Conservation (phyloP, 768 basidiomycete genomes). For the Rhodotorula graminis region DNA sequence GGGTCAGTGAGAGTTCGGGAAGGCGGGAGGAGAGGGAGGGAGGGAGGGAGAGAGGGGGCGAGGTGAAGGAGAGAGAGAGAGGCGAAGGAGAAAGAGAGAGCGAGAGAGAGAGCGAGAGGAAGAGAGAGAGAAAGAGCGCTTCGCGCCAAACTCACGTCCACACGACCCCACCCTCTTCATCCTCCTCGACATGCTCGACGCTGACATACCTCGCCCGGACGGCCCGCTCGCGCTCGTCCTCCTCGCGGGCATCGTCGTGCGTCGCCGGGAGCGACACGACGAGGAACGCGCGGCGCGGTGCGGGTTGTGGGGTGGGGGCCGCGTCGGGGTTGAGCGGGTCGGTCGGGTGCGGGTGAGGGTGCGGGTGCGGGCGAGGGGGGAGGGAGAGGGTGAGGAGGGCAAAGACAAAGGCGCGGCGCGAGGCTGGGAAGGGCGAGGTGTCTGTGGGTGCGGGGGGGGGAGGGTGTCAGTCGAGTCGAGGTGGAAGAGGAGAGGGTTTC, state of each 20-base stretch:
- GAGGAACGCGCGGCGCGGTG: constrained; percentile 20
- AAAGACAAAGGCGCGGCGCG: constrained; percentile 39
- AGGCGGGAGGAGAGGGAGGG: too few species aligned
- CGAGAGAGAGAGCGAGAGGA: too few species aligned
- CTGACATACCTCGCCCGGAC: constrained; percentile 45
- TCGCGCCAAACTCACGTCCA: constrained; percentile 44
- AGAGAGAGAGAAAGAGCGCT: too few species aligned
- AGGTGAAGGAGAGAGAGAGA: background rate
- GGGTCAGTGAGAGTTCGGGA: background rate
- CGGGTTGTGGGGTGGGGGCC: too few species aligned
- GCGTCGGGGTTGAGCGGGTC: too few species aligned
- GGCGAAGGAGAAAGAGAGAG: too few species aligned
- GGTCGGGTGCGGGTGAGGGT: background rate
- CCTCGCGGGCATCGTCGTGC: constrained; percentile 42
- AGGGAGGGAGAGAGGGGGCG: too few species aligned
- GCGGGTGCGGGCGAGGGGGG: background rate
- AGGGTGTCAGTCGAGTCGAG: background rate
- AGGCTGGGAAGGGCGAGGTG: constrained; percentile 42
- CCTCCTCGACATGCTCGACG: constrained; percentile 44
- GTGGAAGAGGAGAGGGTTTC: background rate
- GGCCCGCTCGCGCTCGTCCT: constrained; percentile 40
- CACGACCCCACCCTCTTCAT: constrained; percentile 35
- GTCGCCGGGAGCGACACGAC: constrained; percentile 46
- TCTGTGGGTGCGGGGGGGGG: background rate
- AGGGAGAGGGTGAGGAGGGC: constrained; percentile 17